phyloP scores from a whole-genome alignment of 192 early-diverging fungal genomes.

The Backusella parvicylindrica region DNA sequence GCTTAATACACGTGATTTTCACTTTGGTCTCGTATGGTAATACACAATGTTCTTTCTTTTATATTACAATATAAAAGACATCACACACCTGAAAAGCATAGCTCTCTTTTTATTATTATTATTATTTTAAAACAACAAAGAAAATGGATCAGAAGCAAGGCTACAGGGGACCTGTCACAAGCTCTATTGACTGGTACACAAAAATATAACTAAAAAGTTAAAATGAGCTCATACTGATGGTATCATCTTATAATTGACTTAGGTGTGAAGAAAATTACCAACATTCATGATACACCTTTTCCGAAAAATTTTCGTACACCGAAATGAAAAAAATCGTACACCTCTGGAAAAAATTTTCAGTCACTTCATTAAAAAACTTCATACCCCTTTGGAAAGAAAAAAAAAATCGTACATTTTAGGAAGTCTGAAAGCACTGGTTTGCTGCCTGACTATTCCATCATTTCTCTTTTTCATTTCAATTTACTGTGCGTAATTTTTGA shows the following conservation, averaged over 20 bases:
- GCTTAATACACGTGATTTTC: background rate
- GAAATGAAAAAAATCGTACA: too few species aligned
- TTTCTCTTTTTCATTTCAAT: background rate
- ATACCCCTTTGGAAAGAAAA: background rate
- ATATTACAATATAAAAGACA: background rate
- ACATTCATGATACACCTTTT: conserved; percentile 15
- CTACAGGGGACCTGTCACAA: conserved; percentile 33
- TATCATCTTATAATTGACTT: background rate
- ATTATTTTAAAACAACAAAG: background rate
- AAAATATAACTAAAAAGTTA: background rate
- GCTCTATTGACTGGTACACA: conserved; percentile 31
- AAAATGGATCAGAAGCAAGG: conserved; percentile 1
- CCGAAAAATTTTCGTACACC: too few species aligned
- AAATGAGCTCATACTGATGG: background rate
- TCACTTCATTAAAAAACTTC: background rate
- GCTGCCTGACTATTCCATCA: background rate
- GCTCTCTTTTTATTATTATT: background rate
- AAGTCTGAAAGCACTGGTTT: background rate
- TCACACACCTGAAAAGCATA: background rate
- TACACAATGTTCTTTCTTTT: background rate
- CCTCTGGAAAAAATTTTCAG: too few species aligned
- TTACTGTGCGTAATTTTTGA: too few species aligned
- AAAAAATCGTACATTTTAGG: background rate
- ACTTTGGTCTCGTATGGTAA: background rate
- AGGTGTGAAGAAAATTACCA: conserved; percentile 37